Conservation (phyloP, 192 early-diverging fungal species). For the Coemansia sp. region DNA sequence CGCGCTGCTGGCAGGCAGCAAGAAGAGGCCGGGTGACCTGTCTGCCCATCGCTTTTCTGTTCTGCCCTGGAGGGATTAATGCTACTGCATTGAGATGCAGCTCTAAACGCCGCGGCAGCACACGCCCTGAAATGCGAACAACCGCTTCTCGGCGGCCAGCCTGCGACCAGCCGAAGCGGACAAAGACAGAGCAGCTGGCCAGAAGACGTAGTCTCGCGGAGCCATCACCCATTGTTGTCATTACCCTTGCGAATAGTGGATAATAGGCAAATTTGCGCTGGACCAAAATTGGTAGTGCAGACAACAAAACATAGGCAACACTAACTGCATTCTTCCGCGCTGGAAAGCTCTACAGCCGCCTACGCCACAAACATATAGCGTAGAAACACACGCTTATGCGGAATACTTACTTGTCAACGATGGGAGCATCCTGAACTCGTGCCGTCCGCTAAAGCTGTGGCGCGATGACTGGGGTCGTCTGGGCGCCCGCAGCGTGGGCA, state of each 20-base stretch:
- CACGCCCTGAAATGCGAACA: slow-evolving; percentile 5
- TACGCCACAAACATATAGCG: slow-evolving; percentile 23
- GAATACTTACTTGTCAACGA: slow-evolving; percentile 38
- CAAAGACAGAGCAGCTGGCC: not conserved
- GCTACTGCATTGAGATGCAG: slow-evolving; percentile 5
- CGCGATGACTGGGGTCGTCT: slow-evolving; percentile 54
- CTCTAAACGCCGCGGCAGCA: slow-evolving; percentile 3
- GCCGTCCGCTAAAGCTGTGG: slow-evolving; percentile 47
- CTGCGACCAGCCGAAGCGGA: not conserved
- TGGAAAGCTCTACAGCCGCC: not conserved
- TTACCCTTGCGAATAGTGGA: slow-evolving; percentile 1
- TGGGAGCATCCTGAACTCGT: slow-evolving; percentile 54
- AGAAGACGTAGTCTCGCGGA: not conserved
- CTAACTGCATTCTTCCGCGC: not conserved
- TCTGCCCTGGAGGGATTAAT: not conserved
- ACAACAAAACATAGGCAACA: not conserved
- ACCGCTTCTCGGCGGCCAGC: not conserved
- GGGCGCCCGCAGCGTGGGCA: slow-evolving; percentile 34
- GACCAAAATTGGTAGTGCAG: not conserved
- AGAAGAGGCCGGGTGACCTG: slow-evolving; percentile 1
- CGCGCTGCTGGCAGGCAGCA: not conserved
- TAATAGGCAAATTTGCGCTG: not conserved
- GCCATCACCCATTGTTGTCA: not conserved
- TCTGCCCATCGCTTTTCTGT: not conserved
- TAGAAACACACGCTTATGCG: not conserved